Evolutionary conservation across 2,329 filamentous ascomycete species (phyloP).

Genomic region (Alternaria conjuncta): DNA sequence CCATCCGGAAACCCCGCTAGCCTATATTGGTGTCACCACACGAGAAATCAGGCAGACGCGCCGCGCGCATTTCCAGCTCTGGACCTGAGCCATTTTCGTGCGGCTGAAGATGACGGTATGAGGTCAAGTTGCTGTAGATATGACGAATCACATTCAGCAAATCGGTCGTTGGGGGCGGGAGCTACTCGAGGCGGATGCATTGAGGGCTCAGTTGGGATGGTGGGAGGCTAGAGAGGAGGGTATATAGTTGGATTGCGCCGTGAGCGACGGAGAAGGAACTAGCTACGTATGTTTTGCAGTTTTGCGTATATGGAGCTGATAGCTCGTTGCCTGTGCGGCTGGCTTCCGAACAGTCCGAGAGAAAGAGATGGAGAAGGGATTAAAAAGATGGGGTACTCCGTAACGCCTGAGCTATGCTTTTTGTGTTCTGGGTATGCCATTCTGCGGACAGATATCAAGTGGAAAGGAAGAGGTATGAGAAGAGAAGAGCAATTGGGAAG

Average conservation of each 20-base stretch:
- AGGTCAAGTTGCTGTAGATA: not conserved
- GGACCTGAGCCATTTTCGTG: not conserved
- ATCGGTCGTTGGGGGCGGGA: not conserved
- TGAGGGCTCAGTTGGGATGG: not conserved
- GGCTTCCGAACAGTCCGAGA: not conserved
- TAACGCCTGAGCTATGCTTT: slow-evolving; percentile 12
- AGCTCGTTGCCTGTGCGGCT: not conserved
- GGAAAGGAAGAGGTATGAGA: not conserved
- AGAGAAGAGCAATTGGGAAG: not conserved
- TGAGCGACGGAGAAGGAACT: not conserved
- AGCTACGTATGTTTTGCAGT: not conserved
- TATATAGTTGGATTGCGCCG: not conserved
- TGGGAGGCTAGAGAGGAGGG: not conserved
- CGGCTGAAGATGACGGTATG: not conserved
- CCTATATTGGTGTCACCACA: not conserved
- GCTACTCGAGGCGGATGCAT: not conserved
- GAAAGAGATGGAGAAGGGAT: not conserved
- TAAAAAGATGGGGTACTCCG: not conserved
- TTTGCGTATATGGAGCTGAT: not conserved
- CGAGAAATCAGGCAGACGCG: not conserved
- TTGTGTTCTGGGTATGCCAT: slow-evolving; percentile 8
- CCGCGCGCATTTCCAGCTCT: too few relatives aligned
- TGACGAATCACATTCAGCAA: not conserved
- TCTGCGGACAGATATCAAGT: slow-evolving; percentile 1
- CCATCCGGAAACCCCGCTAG: not conserved